phyloP scores from a whole-genome alignment of 306 rosid species.

The Luffa aegyptiaca region DNA sequence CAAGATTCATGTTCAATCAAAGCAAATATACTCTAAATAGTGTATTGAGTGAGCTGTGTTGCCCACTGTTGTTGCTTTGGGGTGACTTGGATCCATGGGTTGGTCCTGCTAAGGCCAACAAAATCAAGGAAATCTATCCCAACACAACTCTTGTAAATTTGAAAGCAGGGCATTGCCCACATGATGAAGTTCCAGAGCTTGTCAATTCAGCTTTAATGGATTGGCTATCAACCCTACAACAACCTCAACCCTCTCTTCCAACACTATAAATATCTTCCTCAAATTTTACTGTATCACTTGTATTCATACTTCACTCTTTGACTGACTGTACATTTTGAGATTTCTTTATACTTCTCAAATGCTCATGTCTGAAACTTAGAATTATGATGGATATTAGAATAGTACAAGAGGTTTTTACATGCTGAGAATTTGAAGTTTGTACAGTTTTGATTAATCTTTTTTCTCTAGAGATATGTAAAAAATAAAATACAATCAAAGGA shows the following conservation, averaged over 20 bases:
- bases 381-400: neutral
- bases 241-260: constrained; percentile 39
- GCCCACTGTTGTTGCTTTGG: constrained; percentile 83
- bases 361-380: neutral
- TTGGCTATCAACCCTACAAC: constrained; percentile 45
- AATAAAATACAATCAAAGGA: neutral
- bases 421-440: neutral
- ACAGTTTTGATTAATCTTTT: neutral
- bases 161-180: constrained; percentile 95
- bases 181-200: constrained; percentile 74
- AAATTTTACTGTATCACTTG: neutral
- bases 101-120: constrained; percentile 73
- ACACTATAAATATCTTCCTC: constrained; percentile 16
- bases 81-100: constrained; percentile 99
- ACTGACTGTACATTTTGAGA: neutral
- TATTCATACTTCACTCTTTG: neutral
- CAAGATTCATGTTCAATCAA: constrained; percentile 68
- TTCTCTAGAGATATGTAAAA: neutral
- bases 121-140: constrained; percentile 72
- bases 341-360: neutral
- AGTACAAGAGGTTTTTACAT: neutral
- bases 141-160: constrained; percentile 59
- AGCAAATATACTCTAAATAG: constrained; percentile 67
- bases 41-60: constrained; percentile 52
- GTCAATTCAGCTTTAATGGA: constrained; percentile 69